Evolutionary conservation across 176 grass and related monocot species (phyloP).

Genomic region (Secale cereale): DNA sequence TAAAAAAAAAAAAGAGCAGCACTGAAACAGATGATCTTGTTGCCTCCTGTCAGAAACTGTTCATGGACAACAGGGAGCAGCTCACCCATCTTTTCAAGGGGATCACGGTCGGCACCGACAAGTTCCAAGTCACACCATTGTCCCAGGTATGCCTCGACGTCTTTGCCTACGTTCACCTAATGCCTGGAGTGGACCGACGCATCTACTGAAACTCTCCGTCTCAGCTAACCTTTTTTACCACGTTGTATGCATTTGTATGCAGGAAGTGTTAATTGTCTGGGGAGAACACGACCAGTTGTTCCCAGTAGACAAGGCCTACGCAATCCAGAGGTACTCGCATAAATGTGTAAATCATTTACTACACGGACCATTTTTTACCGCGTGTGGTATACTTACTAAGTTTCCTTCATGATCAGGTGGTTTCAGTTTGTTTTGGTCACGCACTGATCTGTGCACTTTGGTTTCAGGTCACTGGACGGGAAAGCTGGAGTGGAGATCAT

Average conservation of each 20-base stretch:
- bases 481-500: slow-evolving; percentile 57
- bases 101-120: slow-evolving; percentile 61
- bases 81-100: slow-evolving; percentile 63
- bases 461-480: slow-evolving; percentile 54
- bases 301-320: slow-evolving; percentile 55
- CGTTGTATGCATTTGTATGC: not conserved
- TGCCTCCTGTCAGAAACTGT: slow-evolving; percentile 53
- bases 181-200: not conserved
- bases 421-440: not conserved
- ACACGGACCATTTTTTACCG: not conserved
- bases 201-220: not conserved
- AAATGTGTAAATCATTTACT: not conserved
- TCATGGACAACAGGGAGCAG: slow-evolving; percentile 61
- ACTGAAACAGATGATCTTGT: not conserved
- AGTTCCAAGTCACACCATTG: slow-evolving; percentile 75
- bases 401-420: too few species aligned
- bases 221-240: not conserved
- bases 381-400: too few species aligned
- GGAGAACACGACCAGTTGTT: slow-evolving; percentile 77
- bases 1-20: not conserved
- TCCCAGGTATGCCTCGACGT: slow-evolving; percentile 34
- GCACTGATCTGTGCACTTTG: not conserved
- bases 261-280: slow-evolving; percentile 80
- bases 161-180: too few species aligned
- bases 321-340: slow-evolving; percentile 44